phyloP scores from a whole-genome alignment of 2,329 filamentous ascomycete species.

The Dactylellina drechsleri region DNA sequence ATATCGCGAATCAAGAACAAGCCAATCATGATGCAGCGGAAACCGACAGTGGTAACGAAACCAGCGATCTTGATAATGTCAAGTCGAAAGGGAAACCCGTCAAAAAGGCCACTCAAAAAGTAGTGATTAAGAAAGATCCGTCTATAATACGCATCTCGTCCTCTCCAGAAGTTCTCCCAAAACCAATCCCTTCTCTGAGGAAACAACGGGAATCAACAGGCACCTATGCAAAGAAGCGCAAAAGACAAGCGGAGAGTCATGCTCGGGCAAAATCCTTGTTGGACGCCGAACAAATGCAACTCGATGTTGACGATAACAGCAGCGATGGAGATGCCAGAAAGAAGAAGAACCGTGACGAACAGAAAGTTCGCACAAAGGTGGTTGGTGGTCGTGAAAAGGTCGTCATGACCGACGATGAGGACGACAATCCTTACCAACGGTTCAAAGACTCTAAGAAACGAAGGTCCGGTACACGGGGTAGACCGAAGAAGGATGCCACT shows the following conservation, averaged over 20 bases:
- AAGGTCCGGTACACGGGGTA: conserved; percentile 57
- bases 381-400: conserved; percentile 54
- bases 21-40: neutral
- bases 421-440: conserved; percentile 69
- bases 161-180: conserved; percentile 32
- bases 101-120: conserved; percentile 3
- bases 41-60: conserved; percentile 36
- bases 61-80: conserved; percentile 47
- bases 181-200: conserved; percentile 11
- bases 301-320: neutral
- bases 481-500: conserved; percentile 55
- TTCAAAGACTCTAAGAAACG: conserved; percentile 69
- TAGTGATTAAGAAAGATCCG: conserved; percentile 34
- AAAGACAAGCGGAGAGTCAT: conserved; percentile 1
- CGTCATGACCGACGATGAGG: conserved; percentile 65
- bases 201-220: conserved; percentile 1
- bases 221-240: conserved; percentile 26
- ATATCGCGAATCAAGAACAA: neutral
- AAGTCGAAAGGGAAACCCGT: conserved; percentile 20
- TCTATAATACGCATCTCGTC: conserved; percentile 37
- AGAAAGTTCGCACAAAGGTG: conserved; percentile 22
- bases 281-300: neutral
- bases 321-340: conserved; percentile 13
- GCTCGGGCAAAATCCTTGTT: neutral
- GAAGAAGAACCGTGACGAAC: conserved; percentile 25